phyloP scores from a whole-genome alignment of 176 grass and related monocot genomes.

The Triticum monococcum region DNA sequence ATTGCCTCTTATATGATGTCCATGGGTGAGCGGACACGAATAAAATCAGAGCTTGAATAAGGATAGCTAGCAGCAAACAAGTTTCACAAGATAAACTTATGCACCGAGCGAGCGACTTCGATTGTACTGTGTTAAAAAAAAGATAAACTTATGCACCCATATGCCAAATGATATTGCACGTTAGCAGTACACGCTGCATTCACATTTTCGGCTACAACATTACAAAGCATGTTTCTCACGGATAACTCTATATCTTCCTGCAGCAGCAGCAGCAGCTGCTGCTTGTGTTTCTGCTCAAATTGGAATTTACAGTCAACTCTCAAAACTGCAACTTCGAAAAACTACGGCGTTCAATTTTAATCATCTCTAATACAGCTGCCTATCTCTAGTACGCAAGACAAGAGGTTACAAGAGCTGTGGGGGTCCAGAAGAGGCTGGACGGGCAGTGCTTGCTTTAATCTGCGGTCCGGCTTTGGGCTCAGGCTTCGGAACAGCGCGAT shows the following conservation, averaged over 20 bases:
- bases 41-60: not conserved
- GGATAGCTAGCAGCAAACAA: not conserved
- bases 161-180: not conserved
- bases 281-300: constrained; percentile 23
- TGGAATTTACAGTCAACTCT: constrained; percentile 25
- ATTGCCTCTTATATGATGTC: not conserved
- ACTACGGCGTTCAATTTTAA: not conserved
- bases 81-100: not conserved
- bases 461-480: not conserved
- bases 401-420: not conserved
- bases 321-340: constrained; percentile 17
- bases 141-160: not conserved
- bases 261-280: not conserved
- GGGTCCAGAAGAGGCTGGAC: not conserved
- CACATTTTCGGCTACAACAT: not conserved
- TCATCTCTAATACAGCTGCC: constrained; percentile 21
- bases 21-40: not conserved
- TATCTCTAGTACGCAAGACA: not conserved
- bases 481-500: not conserved
- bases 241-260: not conserved
- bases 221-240: not conserved
- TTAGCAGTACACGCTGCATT: not conserved
- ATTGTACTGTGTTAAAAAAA: too few relatives aligned
- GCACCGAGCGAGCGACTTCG: too few relatives aligned
- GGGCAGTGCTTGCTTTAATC: not conserved